Conservation (phyloP, 2,329 filamentous ascomycete species). For the Neofusicoccum sp. region DNA sequence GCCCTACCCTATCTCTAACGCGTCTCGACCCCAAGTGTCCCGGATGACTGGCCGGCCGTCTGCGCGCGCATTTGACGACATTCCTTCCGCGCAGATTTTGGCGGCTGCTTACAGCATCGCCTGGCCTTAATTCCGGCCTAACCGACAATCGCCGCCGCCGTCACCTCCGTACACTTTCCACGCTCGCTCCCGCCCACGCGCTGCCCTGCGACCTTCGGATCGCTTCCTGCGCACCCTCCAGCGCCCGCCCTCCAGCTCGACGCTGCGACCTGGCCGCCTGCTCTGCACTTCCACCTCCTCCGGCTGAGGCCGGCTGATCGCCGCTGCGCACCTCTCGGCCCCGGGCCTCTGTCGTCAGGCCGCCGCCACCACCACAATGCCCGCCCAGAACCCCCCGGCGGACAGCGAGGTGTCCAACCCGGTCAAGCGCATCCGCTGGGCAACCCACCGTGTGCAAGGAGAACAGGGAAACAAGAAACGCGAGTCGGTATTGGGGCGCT, state of each 20-base stretch:
- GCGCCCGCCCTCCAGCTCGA: neutral
- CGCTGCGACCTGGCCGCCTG: neutral
- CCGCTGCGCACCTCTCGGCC: conserved; percentile 21
- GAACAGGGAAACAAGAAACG: conserved; percentile 77
- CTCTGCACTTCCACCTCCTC: conserved; percentile 25
- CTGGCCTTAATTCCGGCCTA: conserved; percentile 24
- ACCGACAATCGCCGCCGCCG: conserved; percentile 20
- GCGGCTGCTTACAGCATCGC: conserved; percentile 17
- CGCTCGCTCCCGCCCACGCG: conserved; percentile 12
- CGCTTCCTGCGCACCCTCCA: neutral
- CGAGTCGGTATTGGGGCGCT: conserved; percentile 73
- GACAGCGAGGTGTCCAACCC: conserved; percentile 57
- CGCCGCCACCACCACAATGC: conserved; percentile 30
- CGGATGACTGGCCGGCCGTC: conserved; percentile 9
- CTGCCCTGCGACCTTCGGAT: conserved; percentile 12
- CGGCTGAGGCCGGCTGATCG: conserved; percentile 37
- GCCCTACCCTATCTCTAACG: conserved; percentile 14
- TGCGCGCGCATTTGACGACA: conserved; percentile 11
- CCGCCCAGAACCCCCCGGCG: conserved; percentile 30
- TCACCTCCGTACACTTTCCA: conserved; percentile 8
- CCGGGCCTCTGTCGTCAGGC: conserved; percentile 18
- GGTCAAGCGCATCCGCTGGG: conserved; percentile 87
- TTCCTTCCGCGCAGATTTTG: conserved; percentile 18
- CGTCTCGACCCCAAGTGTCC: conserved; percentile 7
- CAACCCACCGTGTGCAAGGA: conserved; percentile 81